phyloP scores from a whole-genome alignment of 805 yeast genomes.

The Monosporozyma aerobia region DNA sequence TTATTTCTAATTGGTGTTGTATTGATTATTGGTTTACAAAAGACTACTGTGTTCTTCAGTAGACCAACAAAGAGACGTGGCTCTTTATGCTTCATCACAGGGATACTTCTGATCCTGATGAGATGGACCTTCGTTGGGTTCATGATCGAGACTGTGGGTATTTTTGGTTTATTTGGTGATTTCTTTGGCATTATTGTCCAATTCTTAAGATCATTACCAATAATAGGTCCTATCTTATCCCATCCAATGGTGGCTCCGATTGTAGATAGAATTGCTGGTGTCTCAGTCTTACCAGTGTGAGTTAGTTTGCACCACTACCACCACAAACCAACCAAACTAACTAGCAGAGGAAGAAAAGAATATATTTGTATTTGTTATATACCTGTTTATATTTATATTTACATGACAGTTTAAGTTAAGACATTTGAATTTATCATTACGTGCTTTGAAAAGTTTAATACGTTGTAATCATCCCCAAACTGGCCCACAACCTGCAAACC shows the following conservation, averaged over 20 bases:
- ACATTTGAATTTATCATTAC: not conserved
- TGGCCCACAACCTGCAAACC: constrained; percentile 85
- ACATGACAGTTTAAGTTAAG: not conserved
- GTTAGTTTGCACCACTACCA: not conserved
- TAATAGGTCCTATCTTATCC: constrained; percentile 76
- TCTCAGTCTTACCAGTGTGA: constrained; percentile 55
- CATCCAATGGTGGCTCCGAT: constrained; percentile 77
- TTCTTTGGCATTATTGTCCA: constrained; percentile 83
- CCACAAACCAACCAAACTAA: not conserved
- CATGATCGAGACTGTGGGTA: constrained; percentile 78
- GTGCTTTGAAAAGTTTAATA: constrained; percentile 35
- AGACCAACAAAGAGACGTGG: constrained; percentile 85
- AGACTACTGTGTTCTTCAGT: constrained; percentile 73
- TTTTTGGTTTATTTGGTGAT: constrained; percentile 83
- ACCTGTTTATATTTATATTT: not conserved
- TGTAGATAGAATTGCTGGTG: constrained; percentile 55
- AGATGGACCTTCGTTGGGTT: constrained; percentile 82
- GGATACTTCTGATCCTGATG: constrained; percentile 64
- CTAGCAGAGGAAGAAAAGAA: not conserved
- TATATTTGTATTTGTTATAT: not conserved
- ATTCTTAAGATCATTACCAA: constrained; percentile 78
- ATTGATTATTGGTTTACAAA: constrained; percentile 78
- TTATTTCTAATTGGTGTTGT: constrained; percentile 73
- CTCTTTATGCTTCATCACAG: constrained; percentile 65
- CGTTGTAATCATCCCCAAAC: constrained; percentile 65